phyloP scores from a whole-genome alignment of 305 asterid genomes.

The Salvia sclarea region DNA sequence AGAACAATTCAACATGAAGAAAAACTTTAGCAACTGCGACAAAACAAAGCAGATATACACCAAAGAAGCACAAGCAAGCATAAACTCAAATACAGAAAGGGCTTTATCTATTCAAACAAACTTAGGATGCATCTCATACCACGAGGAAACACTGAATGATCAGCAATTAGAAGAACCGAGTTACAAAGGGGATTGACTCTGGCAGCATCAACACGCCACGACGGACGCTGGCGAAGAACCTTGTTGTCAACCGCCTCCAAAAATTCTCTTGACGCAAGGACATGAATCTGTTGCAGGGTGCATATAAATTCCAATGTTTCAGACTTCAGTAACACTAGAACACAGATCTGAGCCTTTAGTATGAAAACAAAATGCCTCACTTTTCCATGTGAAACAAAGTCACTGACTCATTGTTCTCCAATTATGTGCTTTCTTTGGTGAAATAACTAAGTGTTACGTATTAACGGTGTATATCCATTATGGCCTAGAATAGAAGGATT shows the following conservation, averaged over 20 bases:
- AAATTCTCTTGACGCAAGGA: conserved; percentile 69
- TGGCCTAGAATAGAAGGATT: conserved; percentile 5
- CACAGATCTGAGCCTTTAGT: neutral
- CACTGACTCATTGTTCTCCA: conserved; percentile 17
- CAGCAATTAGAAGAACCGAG: conserved; percentile 78
- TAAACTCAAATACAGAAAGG: neutral
- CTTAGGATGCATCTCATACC: conserved; percentile 46
- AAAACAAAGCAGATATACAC: conserved; percentile 17
- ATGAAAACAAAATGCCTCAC: neutral
- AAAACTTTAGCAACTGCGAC: conserved; percentile 9
- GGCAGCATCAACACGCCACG: conserved; percentile 83
- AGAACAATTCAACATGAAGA: conserved; percentile 9
- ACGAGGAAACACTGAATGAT: conserved; percentile 80
- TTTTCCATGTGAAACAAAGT: conserved; percentile 21
- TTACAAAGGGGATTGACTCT: conserved; percentile 68
- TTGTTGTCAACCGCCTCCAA: conserved; percentile 76
- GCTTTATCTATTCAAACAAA: conserved; percentile 5
- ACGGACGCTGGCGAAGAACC: conserved; percentile 75
- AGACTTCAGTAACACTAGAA: conserved; percentile 1
- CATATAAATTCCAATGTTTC: conserved; percentile 21
- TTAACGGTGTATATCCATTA: neutral
- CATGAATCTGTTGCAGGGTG: conserved; percentile 52
- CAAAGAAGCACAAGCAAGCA: conserved; percentile 30
- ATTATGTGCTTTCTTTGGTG: neutral
- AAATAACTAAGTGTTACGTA: conserved; percentile 19